These are phyloP conservation scores for Nannizziopsis arthrosporioides DNA, from an alignment of 2,329 filamentous ascomycete genomes.

Conservation along the genomic window DNA sequence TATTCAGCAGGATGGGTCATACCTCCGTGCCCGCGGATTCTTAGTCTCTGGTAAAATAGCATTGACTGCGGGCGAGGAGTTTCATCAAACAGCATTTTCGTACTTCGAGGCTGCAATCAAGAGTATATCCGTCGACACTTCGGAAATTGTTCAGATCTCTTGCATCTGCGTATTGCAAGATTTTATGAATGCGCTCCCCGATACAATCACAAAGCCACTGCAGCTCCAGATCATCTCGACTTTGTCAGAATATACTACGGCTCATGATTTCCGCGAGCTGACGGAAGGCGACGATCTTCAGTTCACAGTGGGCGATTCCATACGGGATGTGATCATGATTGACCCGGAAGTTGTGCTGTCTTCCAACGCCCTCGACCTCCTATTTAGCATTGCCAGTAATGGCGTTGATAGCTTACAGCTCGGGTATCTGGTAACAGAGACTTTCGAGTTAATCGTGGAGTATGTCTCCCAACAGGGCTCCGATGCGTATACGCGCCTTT, in stretches of 20 bases:
- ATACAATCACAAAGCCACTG: slow-evolving; percentile 40
- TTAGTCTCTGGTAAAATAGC: slow-evolving; percentile 72
- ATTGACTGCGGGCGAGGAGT: slow-evolving; percentile 50
- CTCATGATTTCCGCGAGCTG: slow-evolving; percentile 70
- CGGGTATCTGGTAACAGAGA: slow-evolving; percentile 73
- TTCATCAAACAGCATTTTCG: slow-evolving; percentile 32
- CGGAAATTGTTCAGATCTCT: slow-evolving; percentile 82
- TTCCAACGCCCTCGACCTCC: slow-evolving; percentile 59
- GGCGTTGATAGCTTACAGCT: slow-evolving; percentile 86
- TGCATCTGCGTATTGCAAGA: slow-evolving; percentile 78
- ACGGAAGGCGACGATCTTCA: slow-evolving; percentile 85
- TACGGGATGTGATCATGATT: slow-evolving; percentile 70
- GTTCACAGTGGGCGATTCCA: slow-evolving; percentile 75
- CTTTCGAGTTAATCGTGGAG: slow-evolving; percentile 76
- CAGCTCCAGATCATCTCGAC: slow-evolving; percentile 52
- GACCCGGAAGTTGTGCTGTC: slow-evolving; percentile 64
- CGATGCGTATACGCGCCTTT: slow-evolving; percentile 64
- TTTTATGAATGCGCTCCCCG: slow-evolving; percentile 46
- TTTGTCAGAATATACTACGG: slow-evolving; percentile 60
- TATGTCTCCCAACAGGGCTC: slow-evolving; percentile 52
- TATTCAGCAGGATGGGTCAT: slow-evolving; percentile 57
- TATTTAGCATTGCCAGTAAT: slow-evolving; percentile 81
- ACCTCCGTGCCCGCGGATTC: slow-evolving; percentile 77
- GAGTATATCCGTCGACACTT: slow-evolving; percentile 61
- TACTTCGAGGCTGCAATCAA: slow-evolving; percentile 53